Percentiles rank a stretch among this genome's conserved stretches.
Evolutionary conservation across 2,329 filamentous ascomycete genomes (phyloP).

Genomic region (Microcyclosporella mali): DNA sequence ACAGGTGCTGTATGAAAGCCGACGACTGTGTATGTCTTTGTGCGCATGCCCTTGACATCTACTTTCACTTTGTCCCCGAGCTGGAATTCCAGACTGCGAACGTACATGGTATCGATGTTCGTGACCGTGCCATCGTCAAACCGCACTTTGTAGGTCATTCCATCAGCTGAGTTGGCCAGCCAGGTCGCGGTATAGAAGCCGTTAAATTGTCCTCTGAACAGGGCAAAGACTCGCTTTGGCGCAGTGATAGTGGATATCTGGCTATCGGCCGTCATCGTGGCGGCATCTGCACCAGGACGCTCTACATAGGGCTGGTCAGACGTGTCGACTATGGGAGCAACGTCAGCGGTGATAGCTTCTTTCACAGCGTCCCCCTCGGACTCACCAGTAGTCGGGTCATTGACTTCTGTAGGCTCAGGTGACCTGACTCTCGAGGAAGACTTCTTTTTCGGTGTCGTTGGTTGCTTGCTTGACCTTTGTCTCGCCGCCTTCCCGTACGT

Average conservation of each 20-base stretch:
- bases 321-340: not conserved
- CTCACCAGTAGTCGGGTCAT: not conserved
- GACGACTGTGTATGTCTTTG: conserved; percentile 38
- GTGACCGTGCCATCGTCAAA: conserved; percentile 44
- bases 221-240: conserved; percentile 52
- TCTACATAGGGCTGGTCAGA: not conserved
- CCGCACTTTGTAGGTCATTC: conserved; percentile 39
- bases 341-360: not conserved
- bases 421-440: not conserved
- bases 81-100: conserved; percentile 39
- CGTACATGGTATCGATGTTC: conserved; percentile 35
- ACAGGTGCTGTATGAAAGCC: conserved; percentile 37
- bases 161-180: conserved; percentile 41
- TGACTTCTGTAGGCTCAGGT: not conserved
- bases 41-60: conserved; percentile 40
- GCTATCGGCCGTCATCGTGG: not conserved
- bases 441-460: not conserved
- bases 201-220: conserved; percentile 48
- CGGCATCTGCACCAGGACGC: not conserved
- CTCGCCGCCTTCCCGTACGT: conserved; percentile 12
- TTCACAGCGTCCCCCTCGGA: not conserved
- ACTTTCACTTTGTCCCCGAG: conserved; percentile 44
- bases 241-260: conserved; percentile 1
- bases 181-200: conserved; percentile 58
- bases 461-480: conserved; percentile 10